Conservation (phyloP, 768 basidiomycete species). For the Pleurotus giganteus region DNA sequence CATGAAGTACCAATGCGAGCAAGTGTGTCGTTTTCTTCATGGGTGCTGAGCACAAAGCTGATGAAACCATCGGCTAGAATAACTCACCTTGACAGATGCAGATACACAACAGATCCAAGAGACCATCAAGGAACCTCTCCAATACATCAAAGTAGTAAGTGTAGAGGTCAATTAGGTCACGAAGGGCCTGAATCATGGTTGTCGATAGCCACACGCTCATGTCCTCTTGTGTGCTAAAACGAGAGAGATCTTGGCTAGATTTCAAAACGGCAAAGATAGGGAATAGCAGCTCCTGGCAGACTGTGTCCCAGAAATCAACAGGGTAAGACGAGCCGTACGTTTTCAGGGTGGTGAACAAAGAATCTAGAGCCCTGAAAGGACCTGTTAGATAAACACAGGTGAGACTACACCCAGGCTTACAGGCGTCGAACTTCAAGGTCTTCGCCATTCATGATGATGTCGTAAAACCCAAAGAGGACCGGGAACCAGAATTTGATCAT, state of each 20-base stretch:
- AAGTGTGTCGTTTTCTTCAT: constrained; percentile 92
- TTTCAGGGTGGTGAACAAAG: constrained; percentile 91
- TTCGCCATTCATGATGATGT: constrained; percentile 99
- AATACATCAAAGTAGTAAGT: constrained; percentile 93
- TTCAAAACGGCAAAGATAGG: constrained; percentile 97
- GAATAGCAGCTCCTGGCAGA: constrained; percentile 94
- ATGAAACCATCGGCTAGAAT: constrained; percentile 16
- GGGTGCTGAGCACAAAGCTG: constrained; percentile 11
- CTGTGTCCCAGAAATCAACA: constrained; percentile 95
- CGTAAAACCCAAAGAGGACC: constrained; percentile 95
- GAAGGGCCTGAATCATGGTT: constrained; percentile 97
- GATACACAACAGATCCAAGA: constrained; percentile 88
- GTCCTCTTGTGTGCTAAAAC: constrained; percentile 95
- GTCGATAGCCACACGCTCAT: constrained; percentile 99
- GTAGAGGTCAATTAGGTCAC: constrained; percentile 93
- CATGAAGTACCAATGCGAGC: constrained; percentile 98
- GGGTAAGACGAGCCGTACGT: constrained; percentile 83
- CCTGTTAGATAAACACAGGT: background rate
- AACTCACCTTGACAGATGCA: constrained; percentile 99
- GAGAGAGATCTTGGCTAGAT: constrained; percentile 86
- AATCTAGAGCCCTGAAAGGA: constrained; percentile 89
- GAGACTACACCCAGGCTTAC: constrained; percentile 50
- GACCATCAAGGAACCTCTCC: constrained; percentile 88
- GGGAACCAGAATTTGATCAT: constrained; percentile 99
- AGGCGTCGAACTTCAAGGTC: constrained; percentile 95